Conservation (phyloP, 2,329 filamentous ascomycete species). For the Cladosporium sp. region DNA sequence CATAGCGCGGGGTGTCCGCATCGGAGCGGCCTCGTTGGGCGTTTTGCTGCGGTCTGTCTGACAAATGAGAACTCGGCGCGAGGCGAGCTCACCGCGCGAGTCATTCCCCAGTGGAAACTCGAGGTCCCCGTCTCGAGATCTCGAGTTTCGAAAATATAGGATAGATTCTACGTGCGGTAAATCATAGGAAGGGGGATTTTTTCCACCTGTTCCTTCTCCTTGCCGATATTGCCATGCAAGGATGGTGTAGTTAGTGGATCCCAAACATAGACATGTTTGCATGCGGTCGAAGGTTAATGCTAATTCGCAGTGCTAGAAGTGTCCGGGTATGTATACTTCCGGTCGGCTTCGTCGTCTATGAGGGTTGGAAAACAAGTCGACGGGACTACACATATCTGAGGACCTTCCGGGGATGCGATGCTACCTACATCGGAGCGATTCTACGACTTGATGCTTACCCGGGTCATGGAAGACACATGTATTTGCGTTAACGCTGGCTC, state of each 20-base stretch:
- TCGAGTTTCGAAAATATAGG: not conserved
- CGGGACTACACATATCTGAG: no score
- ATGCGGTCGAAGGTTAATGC: not conserved
- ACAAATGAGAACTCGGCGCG: constrained; percentile 4
- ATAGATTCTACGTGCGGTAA: no score
- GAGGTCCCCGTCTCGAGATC: not conserved
- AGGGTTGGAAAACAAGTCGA: no score
- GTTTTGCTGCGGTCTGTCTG: not conserved
- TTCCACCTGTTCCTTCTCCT: not conserved
- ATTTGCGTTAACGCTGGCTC: no score
- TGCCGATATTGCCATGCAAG: not conserved
- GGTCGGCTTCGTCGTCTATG: not conserved
- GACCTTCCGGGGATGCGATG: not conserved
- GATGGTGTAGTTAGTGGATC: not conserved
- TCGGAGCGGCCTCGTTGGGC: not conserved
- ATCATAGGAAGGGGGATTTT: not conserved
- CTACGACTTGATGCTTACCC: no score
- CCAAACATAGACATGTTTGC: no score
- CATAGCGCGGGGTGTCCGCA: constrained; percentile 1
- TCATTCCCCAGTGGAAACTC: not conserved
- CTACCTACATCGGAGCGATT: no score
- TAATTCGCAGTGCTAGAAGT: not conserved
- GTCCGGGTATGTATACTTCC: not conserved
- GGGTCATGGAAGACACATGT: no score
- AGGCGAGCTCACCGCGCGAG: not conserved